Evolutionary conservation across 2,329 filamentous ascomycete species (phyloP).

Genomic region (Epichloe typhina): DNA sequence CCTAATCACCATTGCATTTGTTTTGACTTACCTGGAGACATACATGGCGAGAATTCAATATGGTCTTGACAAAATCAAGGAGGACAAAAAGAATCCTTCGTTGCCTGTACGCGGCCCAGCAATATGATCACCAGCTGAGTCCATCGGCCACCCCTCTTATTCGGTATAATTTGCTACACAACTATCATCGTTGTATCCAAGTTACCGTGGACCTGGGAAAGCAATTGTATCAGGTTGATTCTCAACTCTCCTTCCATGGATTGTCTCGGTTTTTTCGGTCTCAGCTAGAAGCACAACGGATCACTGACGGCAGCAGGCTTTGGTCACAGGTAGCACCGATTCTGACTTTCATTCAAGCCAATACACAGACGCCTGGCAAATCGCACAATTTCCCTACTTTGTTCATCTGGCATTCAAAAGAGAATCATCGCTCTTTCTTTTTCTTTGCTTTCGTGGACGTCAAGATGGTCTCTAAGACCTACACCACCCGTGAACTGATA

Average conservation of each 20-base stretch:
- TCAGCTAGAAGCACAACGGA: slow-evolving; percentile 14
- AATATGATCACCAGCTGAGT: slow-evolving; percentile 25
- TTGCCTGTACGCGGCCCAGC: slow-evolving; percentile 18
- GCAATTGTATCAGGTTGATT: slow-evolving; percentile 14
- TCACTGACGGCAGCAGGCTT: slow-evolving; percentile 18
- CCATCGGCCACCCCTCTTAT: slow-evolving; percentile 15
- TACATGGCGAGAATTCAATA: slow-evolving; percentile 7
- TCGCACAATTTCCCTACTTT: slow-evolving; percentile 22
- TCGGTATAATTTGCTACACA: slow-evolving; percentile 19
- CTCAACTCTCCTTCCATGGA: slow-evolving; percentile 6
- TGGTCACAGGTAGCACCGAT: slow-evolving; percentile 19
- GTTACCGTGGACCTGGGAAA: slow-evolving; percentile 17
- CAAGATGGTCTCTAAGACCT: slow-evolving; percentile 30
- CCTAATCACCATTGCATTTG: background rate
- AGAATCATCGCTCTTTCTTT: slow-evolving; percentile 24
- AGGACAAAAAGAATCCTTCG: slow-evolving; percentile 25
- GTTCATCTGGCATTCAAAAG: slow-evolving; percentile 24
- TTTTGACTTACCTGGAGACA: background rate
- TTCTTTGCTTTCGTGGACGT: slow-evolving; percentile 26
- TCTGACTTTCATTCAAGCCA: slow-evolving; percentile 21
- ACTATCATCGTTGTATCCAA: slow-evolving; percentile 16
- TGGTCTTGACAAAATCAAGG: slow-evolving; percentile 15
- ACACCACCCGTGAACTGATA: slow-evolving; percentile 33
- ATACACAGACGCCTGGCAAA: slow-evolving; percentile 9
- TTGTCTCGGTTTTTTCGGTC: slow-evolving; percentile 15